Evolutionary conservation across 139 green algal genomes (phyloP).

Genomic region (Limnomonas spitsbergensis): DNA sequence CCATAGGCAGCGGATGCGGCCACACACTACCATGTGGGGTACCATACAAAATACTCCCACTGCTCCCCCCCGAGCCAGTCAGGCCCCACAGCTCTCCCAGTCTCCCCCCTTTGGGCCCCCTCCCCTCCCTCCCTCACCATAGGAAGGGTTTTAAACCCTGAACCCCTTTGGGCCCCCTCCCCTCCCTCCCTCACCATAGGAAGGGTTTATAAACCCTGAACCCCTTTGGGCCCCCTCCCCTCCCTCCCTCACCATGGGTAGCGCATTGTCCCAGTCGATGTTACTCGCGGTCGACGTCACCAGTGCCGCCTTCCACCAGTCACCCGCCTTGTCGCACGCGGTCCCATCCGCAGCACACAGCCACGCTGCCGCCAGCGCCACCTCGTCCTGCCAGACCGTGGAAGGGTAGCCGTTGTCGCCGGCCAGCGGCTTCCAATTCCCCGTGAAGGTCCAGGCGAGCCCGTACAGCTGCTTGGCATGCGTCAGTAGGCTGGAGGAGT

Average conservation of each 20-base stretch:
- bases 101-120: too few species aligned
- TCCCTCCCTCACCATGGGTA: neutral
- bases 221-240: too few species aligned
- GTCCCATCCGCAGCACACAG: neutral
- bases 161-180: too few species aligned
- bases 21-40: too few species aligned
- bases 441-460: neutral
- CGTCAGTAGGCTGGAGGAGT: slow-evolving; percentile 1
- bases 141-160: too few species aligned
- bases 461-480: slow-evolving; percentile 11
- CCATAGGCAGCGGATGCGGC: too few species aligned
- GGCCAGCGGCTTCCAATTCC: neutral
- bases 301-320: neutral
- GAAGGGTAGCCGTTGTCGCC: neutral
- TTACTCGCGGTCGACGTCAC: neutral
- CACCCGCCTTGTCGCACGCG: neutral
- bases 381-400: neutral
- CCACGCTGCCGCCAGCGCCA: neutral
- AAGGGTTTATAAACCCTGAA: too few species aligned
- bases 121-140: too few species aligned
- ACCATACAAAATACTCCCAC: too few species aligned
- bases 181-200: too few species aligned
- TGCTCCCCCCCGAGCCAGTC: too few species aligned
- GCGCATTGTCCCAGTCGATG: slow-evolving; percentile 5
- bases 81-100: too few species aligned